Base-by-base conservation (phyloP, 208 protist species). In the Borovskyia barvae region DNA sequence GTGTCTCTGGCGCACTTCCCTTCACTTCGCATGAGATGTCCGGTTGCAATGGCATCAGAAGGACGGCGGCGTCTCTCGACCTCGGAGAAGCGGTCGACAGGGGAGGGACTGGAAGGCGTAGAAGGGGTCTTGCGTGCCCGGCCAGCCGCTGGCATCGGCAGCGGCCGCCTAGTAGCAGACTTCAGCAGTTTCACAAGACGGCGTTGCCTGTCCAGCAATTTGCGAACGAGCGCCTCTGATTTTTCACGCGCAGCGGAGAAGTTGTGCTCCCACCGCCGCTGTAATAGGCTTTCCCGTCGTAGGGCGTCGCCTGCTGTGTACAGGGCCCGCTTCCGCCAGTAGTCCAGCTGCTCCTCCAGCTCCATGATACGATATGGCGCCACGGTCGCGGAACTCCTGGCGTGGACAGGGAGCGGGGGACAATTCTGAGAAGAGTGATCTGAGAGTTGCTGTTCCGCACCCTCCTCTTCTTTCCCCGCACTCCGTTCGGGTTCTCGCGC, bases 331-430 rank as follows among this genome's bases (percentile, higher is more conserved):
- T 64, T 32, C 48, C 64, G 55, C 64, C 64, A 71, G 36, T 63
- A 63, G 20, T 52, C 55, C 40, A 71, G 55, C 55, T 63, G 54
- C 19, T 71, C 64, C 36, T 71, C 64, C 12, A 71, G 30, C 33
- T 71, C 64, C 8, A 56, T 22, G 14, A 71, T 24, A 50, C 64
- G 64, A 35, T 71, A 64, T 47, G 62, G 64, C 41, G 62, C 64
- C 24, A 58, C 30, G 1, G 42, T 22, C 0, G 37, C 55, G 1
- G 48, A 33, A 29, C 14, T 14, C n/a, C n/a, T n/a, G n/a, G n/a
- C n/a, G n/a, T n/a, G n/a, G n/a, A n/a, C n/a, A n/a, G n/a, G n/a
- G n/a, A n/a, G n/a, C n/a, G n/a, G n/a, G n/a, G n/a, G n/a, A n/a
- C n/a, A n/a, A n/a, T n/a, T n/a, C n/a, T 47, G 56, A 39, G 46